These are phyloP conservation scores for Gautieria morchelliformis DNA, from an alignment of 768 basidiomycete species.

Conservation along the genomic window DNA sequence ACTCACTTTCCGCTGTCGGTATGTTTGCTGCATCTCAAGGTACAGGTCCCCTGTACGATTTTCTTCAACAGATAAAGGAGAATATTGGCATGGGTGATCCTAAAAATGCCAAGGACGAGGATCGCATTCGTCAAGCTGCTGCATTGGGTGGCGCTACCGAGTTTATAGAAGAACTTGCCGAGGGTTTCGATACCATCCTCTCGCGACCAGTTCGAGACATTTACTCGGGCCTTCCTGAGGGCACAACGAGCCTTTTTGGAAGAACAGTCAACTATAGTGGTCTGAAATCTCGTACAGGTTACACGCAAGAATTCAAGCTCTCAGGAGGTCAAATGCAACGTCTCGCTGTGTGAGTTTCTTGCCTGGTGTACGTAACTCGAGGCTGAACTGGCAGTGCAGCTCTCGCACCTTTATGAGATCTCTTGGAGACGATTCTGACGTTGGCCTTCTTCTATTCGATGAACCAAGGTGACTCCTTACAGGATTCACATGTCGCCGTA, in stretches of 20 bases:
- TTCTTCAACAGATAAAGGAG: conserved; percentile 47
- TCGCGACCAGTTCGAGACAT: conserved; percentile 63
- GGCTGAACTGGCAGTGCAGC: conserved; percentile 41
- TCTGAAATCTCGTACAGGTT: conserved; percentile 25
- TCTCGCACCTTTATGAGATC: conserved; percentile 35
- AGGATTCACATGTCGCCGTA: neutral
- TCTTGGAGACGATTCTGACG: neutral
- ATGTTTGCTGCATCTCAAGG: conserved; percentile 16
- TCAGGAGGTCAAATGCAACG: conserved; percentile 73
- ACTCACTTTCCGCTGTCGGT: conserved; percentile 72
- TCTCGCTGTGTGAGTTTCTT: conserved; percentile 48
- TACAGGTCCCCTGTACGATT: neutral
- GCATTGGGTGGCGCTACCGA: conserved; percentile 57
- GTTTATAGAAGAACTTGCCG: conserved; percentile 57
- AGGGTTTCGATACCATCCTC: conserved; percentile 65
- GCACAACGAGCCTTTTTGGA: conserved; percentile 56
- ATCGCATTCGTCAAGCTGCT: conserved; percentile 54
- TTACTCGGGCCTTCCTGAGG: conserved; percentile 57
- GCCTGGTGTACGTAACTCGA: neutral
- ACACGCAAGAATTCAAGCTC: conserved; percentile 25
- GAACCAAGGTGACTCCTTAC: conserved; percentile 33
- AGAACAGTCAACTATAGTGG: conserved; percentile 35
- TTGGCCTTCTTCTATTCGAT: conserved; percentile 18
- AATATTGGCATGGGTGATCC: conserved; percentile 73
- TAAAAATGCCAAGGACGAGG: conserved; percentile 37